Evolutionary conservation across 164 flowering plant species (phyloP).

Genomic region (Vitis riparia): DNA sequence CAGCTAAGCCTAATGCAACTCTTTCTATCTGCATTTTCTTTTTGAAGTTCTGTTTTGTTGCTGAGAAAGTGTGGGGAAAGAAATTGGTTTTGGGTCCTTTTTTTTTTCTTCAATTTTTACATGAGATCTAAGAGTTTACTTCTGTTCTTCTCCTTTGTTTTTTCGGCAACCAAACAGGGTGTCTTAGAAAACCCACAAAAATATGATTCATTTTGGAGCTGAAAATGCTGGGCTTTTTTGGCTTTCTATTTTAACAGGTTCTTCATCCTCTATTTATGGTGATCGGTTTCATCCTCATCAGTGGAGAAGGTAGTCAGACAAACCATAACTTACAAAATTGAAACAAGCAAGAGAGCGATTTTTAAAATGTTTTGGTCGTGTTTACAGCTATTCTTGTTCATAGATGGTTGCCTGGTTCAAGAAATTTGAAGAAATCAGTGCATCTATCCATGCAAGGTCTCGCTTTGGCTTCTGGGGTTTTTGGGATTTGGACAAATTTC

Average conservation of each 20-base stretch:
- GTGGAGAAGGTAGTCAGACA: conserved; percentile 88
- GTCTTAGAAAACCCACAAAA: neutral
- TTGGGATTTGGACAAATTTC: conserved; percentile 92
- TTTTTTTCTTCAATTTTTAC: neutral
- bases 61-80: neutral
- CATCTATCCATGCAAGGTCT: conserved; percentile 90
- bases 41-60: neutral
- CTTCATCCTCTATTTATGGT: conserved; percentile 92
- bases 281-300: conserved; percentile 82
- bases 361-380: conserved; percentile 1
- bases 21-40: too few relatives aligned
- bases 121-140: too few relatives aligned
- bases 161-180: too few relatives aligned
- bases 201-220: neutral
- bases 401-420: conserved; percentile 85
- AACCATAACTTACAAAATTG: neutral
- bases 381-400: conserved; percentile 81
- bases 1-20: too few relatives aligned
- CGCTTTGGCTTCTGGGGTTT: conserved; percentile 75
- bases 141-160: too few relatives aligned
- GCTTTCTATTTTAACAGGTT: conserved; percentile 38
- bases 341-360: neutral
- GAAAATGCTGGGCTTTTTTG: neutral
- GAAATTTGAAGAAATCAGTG: conserved; percentile 75
- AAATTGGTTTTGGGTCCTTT: neutral